phyloP scores from a whole-genome alignment of 2,329 filamentous ascomycete species.

The Colletotrichum endophyticum region DNA sequence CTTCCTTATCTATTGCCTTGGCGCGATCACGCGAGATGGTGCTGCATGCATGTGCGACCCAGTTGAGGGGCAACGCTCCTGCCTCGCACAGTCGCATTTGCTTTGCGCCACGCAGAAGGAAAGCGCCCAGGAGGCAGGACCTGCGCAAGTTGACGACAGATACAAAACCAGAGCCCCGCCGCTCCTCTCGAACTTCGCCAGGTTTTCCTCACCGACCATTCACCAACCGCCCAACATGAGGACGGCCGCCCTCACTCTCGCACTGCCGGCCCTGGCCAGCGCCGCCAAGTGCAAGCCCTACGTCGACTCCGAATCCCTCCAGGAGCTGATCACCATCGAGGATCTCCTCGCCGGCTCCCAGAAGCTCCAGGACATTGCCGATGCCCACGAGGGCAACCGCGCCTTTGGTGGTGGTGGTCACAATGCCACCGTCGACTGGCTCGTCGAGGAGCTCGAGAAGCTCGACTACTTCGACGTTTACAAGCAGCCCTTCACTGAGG shows the following conservation, averaged over 20 bases:
- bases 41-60: not conserved
- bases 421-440: conserved; percentile 50
- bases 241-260: conserved; percentile 28
- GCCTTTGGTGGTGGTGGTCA: conserved; percentile 49
- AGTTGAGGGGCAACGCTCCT: not conserved
- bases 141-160: not conserved
- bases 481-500: conserved; percentile 49
- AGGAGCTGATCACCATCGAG: conserved; percentile 41
- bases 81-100: not conserved
- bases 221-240: conserved; percentile 4
- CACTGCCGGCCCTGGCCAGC: conserved; percentile 25
- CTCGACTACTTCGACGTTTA: conserved; percentile 46
- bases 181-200: not conserved
- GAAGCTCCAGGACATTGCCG: conserved; percentile 49
- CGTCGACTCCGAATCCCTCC: conserved; percentile 43
- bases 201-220: not conserved
- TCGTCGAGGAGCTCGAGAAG: conserved; percentile 42
- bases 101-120: no score
- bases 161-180: not conserved
- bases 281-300: conserved; percentile 32
- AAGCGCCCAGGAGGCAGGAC: no score
- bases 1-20: conserved; percentile 15
- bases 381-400: conserved; percentile 45
- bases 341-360: conserved; percentile 47
- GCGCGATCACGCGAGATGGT: conserved; percentile 6